Evolutionary conservation across 768 basidiomycete genomes (phyloP), one percentile per base, ranked within the genome.

Genomic region (Mycena chlorophos): DNA sequence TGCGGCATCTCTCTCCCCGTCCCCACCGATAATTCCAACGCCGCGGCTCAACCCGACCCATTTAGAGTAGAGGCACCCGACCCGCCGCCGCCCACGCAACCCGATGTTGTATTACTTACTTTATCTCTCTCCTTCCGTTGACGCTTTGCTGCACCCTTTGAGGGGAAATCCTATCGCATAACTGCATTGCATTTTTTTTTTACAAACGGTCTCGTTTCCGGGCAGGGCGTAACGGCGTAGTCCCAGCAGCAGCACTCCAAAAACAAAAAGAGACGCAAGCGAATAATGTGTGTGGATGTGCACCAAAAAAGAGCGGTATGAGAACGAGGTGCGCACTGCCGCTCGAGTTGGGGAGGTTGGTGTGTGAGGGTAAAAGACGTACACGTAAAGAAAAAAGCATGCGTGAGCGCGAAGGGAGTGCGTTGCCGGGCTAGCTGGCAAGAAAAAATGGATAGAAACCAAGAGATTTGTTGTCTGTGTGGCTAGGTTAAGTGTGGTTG

Each of bases 1-100:
- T 83, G 80, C 78, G 80, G 61, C 77, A 81, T 57, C 68, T 83
- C 45, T 69, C 72, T 39, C 60, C 64, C 60, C 73, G 75, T 67
- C 71, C 71, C 56, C 49, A 56, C 55, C 61, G 43, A 60, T 63
- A 53, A 54, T 64, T 48, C 49, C 14, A 57, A 31, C 51, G 27
- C 45, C 42, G 30, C 56, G 56, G 54, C 52, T 39, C 22, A 54
- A 50, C 43, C 49, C 13, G 13, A 42, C 22, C 40, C n/a, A 8
- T 42, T 42, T 42, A 42, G 40, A 42, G 40, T 20, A 42, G n/a
- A 12, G 40, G n/a, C n/a, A n/a, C n/a, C n/a, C n/a, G n/a, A n/a
- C n/a, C n/a, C n/a, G n/a, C n/a, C n/a, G n/a, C n/a, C n/a, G n/a
- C n/a, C n/a, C n/a, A n/a, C n/a, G n/a, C n/a, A n/a, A n/a, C n/a